Evolutionary conservation across 345 rosid genomes (phyloP).

Genomic region (Gossypium raimondii): DNA sequence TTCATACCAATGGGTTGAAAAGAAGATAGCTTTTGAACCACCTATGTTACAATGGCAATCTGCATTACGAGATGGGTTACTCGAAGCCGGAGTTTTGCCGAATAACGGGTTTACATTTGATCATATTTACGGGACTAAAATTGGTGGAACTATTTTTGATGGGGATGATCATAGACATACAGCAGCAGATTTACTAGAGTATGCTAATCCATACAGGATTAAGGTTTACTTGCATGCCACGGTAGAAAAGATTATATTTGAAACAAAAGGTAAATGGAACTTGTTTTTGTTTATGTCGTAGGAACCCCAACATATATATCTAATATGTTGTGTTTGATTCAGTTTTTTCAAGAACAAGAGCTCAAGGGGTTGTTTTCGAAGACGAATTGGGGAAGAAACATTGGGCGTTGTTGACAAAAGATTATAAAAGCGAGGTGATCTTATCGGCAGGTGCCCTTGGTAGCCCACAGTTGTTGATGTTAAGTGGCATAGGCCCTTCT

Average conservation of each 20-base stretch:
- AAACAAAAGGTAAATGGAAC: conserved; percentile 31
- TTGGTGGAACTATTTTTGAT: conserved; percentile 74
- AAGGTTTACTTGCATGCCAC: conserved; percentile 62
- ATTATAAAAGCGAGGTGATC: conserved; percentile 51
- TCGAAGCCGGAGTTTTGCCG: conserved; percentile 63
- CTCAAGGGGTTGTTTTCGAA: conserved; percentile 57
- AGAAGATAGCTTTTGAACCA: conserved; percentile 56
- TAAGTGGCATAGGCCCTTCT: conserved; percentile 79
- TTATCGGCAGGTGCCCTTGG: conserved; percentile 76
- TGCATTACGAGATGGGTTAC: conserved; percentile 63
- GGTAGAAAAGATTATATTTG: conserved; percentile 53
- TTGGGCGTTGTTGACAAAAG: conserved; percentile 35
- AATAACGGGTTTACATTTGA: conserved; percentile 66
- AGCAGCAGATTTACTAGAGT: conserved; percentile 70
- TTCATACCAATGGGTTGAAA: conserved; percentile 76
- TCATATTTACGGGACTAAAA: conserved; percentile 65
- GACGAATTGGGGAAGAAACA: conserved; percentile 46
- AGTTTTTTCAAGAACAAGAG: conserved; percentile 46
- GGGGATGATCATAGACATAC: conserved; percentile 64
- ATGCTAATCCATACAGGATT: conserved; percentile 46
- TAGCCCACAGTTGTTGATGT: conserved; percentile 80
- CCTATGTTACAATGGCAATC: conserved; percentile 60
- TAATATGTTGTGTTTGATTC: not conserved
- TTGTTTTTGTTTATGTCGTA: not conserved
- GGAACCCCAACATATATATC: not conserved